Percentiles rank a stretch among this genome's conserved stretches.
phyloP scores from a whole-genome alignment of 495 filamentous ascomycete genomes.

The Xylaria bambusicola region DNA sequence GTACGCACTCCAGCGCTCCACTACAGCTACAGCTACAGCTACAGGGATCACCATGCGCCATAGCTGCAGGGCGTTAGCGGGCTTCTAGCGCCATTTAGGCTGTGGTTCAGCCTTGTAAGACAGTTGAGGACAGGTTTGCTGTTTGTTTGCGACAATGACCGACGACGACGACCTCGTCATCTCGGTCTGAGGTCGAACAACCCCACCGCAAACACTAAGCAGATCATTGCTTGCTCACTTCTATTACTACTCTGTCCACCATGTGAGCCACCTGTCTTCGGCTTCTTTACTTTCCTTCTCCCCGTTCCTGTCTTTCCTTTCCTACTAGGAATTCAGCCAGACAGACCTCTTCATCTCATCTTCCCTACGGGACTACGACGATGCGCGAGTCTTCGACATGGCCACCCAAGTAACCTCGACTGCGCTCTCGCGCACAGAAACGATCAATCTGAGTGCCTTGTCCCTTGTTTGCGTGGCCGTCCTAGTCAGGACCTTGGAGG shows the following conservation, averaged over 20 bases:
- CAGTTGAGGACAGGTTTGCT: constrained; percentile 15
- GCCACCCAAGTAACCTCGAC: constrained; percentile 33
- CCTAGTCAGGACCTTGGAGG: constrained; percentile 75
- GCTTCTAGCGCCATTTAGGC: constrained; percentile 3
- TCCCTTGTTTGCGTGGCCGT: constrained; percentile 69
- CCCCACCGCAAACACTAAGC: constrained; percentile 11
- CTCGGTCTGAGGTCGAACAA: not conserved
- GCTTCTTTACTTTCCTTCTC: not conserved
- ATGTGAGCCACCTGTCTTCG: not conserved
- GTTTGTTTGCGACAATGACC: not conserved
- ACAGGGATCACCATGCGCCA: too few relatives aligned
- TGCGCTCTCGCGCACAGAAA: constrained; percentile 67
- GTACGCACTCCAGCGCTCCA: too few relatives aligned
- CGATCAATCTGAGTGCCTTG: constrained; percentile 68
- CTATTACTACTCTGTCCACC: not conserved
- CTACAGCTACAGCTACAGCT: too few relatives aligned
- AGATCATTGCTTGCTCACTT: not conserved
- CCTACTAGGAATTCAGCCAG: not conserved
- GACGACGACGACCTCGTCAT: not conserved
- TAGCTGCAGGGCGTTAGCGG: constrained; percentile 4
- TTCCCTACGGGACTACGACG: not conserved
- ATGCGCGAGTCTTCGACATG: constrained; percentile 40
- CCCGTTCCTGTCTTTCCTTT: too few relatives aligned
- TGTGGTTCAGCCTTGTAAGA: constrained; percentile 11
- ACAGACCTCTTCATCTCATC: not conserved